Evolutionary conservation across 2,329 filamentous ascomycete genomes (phyloP).

Genomic region (Dothistroma septosporum): DNA sequence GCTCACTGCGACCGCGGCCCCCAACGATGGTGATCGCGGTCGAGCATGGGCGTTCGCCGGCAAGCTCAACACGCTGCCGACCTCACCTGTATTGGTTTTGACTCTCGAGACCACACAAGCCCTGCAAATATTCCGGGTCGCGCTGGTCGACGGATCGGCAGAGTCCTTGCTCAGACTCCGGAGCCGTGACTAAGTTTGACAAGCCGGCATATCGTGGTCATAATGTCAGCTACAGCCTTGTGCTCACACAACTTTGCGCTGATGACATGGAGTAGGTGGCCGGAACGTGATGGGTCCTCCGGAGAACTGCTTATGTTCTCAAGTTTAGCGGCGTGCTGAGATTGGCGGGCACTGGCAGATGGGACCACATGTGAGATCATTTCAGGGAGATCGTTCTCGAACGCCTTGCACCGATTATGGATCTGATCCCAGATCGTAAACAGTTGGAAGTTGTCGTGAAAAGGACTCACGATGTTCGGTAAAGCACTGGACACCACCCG

Average conservation of each 20-base stretch:
- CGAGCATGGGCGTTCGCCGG: background rate
- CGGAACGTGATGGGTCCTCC: background rate
- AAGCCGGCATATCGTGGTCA: background rate
- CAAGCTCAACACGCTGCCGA: background rate
- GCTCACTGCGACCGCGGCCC: background rate
- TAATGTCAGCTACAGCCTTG: background rate
- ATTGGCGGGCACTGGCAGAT: background rate
- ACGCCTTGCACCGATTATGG: no score
- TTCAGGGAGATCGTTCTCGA: no score
- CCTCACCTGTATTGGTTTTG: background rate
- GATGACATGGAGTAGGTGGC: background rate
- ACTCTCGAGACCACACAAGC: background rate
- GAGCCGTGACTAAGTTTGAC: background rate
- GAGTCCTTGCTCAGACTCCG: background rate
- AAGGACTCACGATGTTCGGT: background rate
- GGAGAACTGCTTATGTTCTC: background rate
- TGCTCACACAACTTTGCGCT: background rate
- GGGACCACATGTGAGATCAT: no score
- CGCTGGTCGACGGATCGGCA: background rate
- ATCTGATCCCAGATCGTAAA: no score
- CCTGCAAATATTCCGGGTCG: background rate
- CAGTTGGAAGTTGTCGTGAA: background rate
- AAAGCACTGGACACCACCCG: background rate
- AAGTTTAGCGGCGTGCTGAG: background rate
- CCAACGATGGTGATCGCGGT: background rate